These are phyloP conservation scores for Umbelopsis isabellina DNA, from an alignment of 192 early-diverging fungal genomes.

Conservation along the genomic window DNA sequence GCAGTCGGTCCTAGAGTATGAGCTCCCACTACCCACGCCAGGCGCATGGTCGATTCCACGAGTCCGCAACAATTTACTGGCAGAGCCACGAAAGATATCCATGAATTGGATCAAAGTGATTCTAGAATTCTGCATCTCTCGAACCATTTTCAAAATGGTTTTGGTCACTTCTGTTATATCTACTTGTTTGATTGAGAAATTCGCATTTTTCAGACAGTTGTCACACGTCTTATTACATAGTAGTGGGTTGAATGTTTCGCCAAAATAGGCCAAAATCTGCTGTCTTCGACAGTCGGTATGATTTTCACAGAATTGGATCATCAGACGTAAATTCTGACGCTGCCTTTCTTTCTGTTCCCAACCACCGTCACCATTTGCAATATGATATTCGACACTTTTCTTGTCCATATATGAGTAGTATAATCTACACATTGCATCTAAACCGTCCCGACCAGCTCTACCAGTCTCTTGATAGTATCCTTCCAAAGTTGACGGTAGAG, in stretches of 20 bases:
- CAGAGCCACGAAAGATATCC: conserved; percentile 79
- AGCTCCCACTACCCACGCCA: conserved; percentile 61
- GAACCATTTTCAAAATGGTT: conserved; percentile 56
- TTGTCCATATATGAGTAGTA: conserved; percentile 84
- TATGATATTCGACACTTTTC: conserved; percentile 72
- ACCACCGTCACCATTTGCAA: conserved; percentile 81
- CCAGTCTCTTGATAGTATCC: conserved; percentile 98
- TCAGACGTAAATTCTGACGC: conserved; percentile 63
- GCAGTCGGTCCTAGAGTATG: conserved; percentile 55
- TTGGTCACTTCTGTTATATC: conserved; percentile 61
- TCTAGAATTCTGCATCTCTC: conserved; percentile 38
- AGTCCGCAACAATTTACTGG: conserved; percentile 53
- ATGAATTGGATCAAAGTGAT: conserved; percentile 72
- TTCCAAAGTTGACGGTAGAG: conserved; percentile 87
- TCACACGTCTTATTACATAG: conserved; percentile 84
- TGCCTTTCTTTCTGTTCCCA: conserved; percentile 81
- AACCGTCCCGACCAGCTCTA: conserved; percentile 92
- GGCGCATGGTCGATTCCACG: conserved; percentile 52
- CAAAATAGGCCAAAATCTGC: conserved; percentile 90
- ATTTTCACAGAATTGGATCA: conserved; percentile 87
- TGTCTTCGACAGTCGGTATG: conserved; percentile 83
- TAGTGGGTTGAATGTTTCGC: conserved; percentile 70
- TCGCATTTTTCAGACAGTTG: conserved; percentile 67
- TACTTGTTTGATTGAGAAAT: conserved; percentile 30
- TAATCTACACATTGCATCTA: conserved; percentile 79